Evolutionary conservation across 257 asterid species (phyloP).

Genomic region (Nicotiana tomentosiformis): DNA sequence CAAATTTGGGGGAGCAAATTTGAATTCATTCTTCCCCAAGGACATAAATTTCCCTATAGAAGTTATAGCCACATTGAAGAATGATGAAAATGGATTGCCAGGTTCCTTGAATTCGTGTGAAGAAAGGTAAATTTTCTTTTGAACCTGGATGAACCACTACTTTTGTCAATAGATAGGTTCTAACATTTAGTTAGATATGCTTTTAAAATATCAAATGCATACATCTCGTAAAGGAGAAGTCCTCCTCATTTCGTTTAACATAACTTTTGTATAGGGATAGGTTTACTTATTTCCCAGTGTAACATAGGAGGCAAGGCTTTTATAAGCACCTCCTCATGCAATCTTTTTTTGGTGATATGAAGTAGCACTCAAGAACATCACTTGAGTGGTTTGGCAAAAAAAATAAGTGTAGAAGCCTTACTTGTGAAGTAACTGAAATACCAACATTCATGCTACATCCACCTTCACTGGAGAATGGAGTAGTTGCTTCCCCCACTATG

Average conservation of each 20-base stretch:
- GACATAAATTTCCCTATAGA: background rate
- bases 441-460: constrained; percentile 68
- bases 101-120: background rate
- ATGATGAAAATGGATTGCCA: constrained; percentile 1
- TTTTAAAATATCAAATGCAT: background rate
- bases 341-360: background rate
- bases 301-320: background rate
- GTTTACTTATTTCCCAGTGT: background rate
- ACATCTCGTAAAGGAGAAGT: background rate
- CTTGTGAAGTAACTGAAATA: constrained; percentile 13
- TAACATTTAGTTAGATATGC: background rate
- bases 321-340: constrained; percentile 1
- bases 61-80: background rate
- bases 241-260: background rate
- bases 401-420: background rate
- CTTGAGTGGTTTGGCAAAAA: background rate
- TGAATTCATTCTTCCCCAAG: background rate
- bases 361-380: background rate
- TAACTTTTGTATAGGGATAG: background rate
- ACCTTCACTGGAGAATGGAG: constrained; percentile 65
- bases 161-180: background rate
- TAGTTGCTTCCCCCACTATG: constrained; percentile 41
- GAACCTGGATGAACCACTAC: background rate
- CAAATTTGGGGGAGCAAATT: background rate
- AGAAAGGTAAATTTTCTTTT: constrained; percentile 1